Conservation (phyloP, 2,329 filamentous ascomycete genomes). For the Microthyrium microscopicum region DNA sequence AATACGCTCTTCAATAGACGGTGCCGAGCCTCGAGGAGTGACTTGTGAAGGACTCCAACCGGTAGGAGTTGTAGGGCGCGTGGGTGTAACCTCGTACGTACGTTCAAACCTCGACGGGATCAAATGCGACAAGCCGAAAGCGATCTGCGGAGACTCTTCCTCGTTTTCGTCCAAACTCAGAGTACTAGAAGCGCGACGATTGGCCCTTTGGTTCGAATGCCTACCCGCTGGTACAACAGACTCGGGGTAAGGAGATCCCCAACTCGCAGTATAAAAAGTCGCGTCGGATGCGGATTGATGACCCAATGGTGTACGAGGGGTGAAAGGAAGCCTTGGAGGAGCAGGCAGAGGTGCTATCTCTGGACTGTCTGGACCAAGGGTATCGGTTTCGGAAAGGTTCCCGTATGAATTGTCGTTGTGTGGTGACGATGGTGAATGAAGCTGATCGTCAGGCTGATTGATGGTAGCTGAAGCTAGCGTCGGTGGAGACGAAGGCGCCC, state of each 20-base stretch:
- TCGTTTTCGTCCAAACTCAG: conserved; percentile 17
- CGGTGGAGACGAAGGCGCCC: no score
- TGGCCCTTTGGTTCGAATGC: conserved; percentile 34
- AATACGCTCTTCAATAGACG: conserved; percentile 4
- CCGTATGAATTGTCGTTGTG: no score
- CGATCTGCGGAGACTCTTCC: conserved; percentile 18
- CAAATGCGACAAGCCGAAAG: conserved; percentile 23
- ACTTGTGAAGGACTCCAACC: conserved; percentile 2
- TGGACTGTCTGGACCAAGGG: conserved; percentile 24
- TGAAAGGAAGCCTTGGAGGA: conserved; percentile 17
- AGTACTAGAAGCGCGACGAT: conserved; percentile 11
- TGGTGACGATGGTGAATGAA: no score
- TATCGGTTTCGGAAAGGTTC: no score
- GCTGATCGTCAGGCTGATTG: no score
- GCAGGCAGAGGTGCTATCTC: conserved; percentile 22
- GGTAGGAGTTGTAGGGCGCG: conserved; percentile 9
- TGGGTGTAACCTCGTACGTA: conserved; percentile 8
- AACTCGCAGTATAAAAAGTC: conserved; percentile 57
- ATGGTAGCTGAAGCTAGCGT: no score
- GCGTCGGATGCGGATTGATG: conserved; percentile 23
- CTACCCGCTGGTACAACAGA: no score
- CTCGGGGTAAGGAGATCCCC: conserved; percentile 82
- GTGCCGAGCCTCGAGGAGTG: conserved; percentile 3
- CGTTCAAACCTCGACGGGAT: conserved; percentile 13
- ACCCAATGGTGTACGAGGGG: conserved; percentile 19